These are phyloP conservation scores for Geum urbanum DNA, from an alignment of 306 rosid genomes.

Conservation along the genomic window DNA sequence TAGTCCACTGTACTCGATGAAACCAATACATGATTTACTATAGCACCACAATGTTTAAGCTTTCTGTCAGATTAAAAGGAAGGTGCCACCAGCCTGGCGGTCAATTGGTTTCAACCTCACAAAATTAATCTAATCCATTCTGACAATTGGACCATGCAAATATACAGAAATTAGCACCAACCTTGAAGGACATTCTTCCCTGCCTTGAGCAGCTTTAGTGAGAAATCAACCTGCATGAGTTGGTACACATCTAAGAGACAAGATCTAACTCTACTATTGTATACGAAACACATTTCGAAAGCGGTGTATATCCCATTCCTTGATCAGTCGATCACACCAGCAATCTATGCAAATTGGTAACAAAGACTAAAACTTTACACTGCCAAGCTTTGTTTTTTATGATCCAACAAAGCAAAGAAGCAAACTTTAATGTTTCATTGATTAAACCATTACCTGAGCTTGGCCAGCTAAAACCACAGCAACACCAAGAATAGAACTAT, in stretches of 20 bases:
- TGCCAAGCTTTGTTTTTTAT: neutral
- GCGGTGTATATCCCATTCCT: neutral
- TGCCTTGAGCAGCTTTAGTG: conserved; percentile 67
- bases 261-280: neutral
- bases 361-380: neutral
- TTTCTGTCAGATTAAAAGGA: conserved; percentile 1
- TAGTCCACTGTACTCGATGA: conserved; percentile 25
- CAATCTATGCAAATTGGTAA: neutral
- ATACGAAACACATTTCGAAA: neutral
- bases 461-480: conserved; percentile 93
- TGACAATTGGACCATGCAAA: neutral
- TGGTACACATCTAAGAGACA: conserved; percentile 8
- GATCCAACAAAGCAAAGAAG: neutral
- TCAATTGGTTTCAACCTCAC: neutral
- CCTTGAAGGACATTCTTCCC: conserved; percentile 98
- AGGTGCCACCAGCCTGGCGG: conserved; percentile 9
- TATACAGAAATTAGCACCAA: conserved; percentile 20
- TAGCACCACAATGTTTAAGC: neutral
- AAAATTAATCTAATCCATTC: neutral
- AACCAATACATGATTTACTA: neutral
- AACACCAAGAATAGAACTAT: conserved; percentile 63
- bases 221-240: conserved; percentile 63
- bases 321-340: too few relatives aligned
- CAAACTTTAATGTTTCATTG: neutral
- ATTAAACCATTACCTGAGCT: conserved; percentile 51